Base-by-base conservation (phyloP, 2,329 filamentous ascomycete species). In the Berkeleyomyces basicola region DNA sequence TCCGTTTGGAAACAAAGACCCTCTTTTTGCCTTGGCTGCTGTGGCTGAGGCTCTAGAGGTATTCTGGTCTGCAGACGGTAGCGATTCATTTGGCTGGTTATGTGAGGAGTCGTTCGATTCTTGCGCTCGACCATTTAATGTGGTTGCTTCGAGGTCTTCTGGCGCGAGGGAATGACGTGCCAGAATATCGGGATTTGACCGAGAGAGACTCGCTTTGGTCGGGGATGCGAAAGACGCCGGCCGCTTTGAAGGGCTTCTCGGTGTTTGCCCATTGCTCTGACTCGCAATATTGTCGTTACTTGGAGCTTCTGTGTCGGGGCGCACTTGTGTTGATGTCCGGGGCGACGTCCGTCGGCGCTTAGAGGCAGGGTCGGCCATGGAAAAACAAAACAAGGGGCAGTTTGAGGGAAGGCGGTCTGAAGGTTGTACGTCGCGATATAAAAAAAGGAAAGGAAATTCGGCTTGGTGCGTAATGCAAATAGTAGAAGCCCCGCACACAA, bases 301-400 rank as follows among this genome's bases (percentile, higher is more conserved):
- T 16, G 36, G 31, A 58, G 49, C 61, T 31, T 66, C 60, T 49
- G 47, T 43, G 59, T 63, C 64, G 59, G 64, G 59, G 16, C 68
- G 64, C 39, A 69, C 66, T 31, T 74, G 69, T 58, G 77, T 69
- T 6, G 75, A 76, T 33, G 75, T 76, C 31, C 76, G 77, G 16
- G 82, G 79, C 65, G 82, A 85, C 31, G 77, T 83, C 70, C 83
- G 84, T 69, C 83, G 80, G 69, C 83, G 77, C 72, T 88, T 87
- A 4, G 81, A 75, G 57, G 83, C 80, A 36, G 83, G 82, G 62
- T 77, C 74, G 66, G 82, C 80, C 74, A 76, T 76, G n/a, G 44
- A 58, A 40, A 16, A 55, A 55, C 7, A 39, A 55, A 55, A 55
- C 43, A 46, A 46, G 23, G 23, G 23, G 23, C 2, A n/a, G 7